Conservation (phyloP, 345 rosid genomes). For the Diplotaxis tenuifolia region DNA sequence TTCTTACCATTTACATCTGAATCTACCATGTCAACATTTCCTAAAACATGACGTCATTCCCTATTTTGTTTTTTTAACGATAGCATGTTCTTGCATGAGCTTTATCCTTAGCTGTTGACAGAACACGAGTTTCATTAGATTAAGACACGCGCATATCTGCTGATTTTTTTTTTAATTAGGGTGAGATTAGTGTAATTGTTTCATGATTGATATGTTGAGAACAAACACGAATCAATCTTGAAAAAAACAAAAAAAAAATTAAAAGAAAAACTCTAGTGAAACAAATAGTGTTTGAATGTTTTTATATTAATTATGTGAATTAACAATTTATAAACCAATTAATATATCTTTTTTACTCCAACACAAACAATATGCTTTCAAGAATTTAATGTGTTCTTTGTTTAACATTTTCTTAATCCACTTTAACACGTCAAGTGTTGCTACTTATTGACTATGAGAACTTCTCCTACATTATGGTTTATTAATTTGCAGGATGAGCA, state of each 20-base stretch:
- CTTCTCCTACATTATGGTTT: not conserved
- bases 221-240: too few species aligned
- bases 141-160: not conserved
- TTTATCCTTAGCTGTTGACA: not conserved
- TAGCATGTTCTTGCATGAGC: not conserved
- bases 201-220: not conserved
- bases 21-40: not conserved
- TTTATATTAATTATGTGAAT: too few species aligned
- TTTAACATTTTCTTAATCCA: not conserved
- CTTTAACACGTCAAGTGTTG: not conserved
- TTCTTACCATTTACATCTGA: not conserved
- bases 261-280: too few species aligned
- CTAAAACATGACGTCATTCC: not conserved
- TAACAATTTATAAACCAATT: too few species aligned
- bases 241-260: too few species aligned
- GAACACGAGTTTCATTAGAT: constrained; percentile 2
- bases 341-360: too few species aligned
- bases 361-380: too few species aligned
- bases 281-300: too few species aligned
- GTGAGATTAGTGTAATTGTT: not conserved
- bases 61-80: not conserved
- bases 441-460: not conserved
- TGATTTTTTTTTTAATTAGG: not conserved
- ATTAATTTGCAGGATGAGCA: not conserved
- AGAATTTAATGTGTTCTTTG: not conserved